Evolutionary conservation across 192 early-diverging fungal genomes (phyloP).

Genomic region (Chytriomyces sp.): DNA sequence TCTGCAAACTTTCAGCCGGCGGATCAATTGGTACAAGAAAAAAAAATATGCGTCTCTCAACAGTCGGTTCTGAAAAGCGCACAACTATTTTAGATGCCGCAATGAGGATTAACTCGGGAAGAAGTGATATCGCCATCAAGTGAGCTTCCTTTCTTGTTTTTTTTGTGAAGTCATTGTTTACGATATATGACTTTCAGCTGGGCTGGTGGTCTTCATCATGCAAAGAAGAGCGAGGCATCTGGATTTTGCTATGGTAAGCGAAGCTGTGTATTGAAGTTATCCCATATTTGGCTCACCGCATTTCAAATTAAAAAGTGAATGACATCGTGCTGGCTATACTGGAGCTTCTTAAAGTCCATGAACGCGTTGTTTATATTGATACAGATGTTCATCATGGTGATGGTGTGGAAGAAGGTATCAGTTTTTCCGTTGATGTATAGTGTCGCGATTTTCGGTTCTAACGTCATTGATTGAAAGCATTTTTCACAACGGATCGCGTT

Average conservation of each 20-base stretch:
- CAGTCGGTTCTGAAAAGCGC: neutral
- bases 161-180: neutral
- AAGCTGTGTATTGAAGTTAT: neutral
- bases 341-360: conserved; percentile 73
- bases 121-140: conserved; percentile 92
- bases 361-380: conserved; percentile 77
- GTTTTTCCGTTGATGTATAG: no score
- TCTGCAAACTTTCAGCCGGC: conserved; percentile 90
- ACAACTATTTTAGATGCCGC: conserved; percentile 72
- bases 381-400: conserved; percentile 98
- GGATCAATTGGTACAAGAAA: conserved; percentile 73
- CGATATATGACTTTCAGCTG: conserved; percentile 54
- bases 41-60: neutral
- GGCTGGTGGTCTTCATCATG: conserved; percentile 98
- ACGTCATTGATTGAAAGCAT: conserved; percentile 58
- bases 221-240: conserved; percentile 82
- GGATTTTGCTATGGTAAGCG: conserved; percentile 86
- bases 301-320: conserved; percentile 65
- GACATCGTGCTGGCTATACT: conserved; percentile 95
- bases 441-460: no score
- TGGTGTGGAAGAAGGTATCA: conserved; percentile 73
- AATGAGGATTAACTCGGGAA: conserved; percentile 77
- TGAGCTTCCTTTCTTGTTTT: conserved; percentile 20
- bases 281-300: neutral
- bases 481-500: conserved; percentile 87